phyloP scores from a whole-genome alignment of 768 basidiomycete genomes.

The Termitomyces sp. region DNA sequence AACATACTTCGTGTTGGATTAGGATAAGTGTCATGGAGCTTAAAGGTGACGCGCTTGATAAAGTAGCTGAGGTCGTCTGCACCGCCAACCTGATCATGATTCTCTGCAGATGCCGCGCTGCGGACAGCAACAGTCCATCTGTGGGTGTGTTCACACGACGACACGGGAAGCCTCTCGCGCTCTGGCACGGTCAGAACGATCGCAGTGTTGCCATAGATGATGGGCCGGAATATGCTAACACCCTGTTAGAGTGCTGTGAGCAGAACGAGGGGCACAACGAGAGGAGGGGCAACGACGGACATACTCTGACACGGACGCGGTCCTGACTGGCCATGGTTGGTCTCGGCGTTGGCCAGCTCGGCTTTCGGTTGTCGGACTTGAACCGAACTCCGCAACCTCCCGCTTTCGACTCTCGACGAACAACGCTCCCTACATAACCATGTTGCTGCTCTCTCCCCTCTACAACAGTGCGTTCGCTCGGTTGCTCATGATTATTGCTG shows the following conservation, averaged over 20 bases:
- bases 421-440: conserved; percentile 28
- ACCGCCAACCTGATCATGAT: conserved; percentile 80
- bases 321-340: conserved; percentile 49
- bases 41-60: conserved; percentile 96
- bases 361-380: conserved; percentile 27
- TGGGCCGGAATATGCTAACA: conserved; percentile 80
- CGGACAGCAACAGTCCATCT: conserved; percentile 96
- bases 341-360: conserved; percentile 32
- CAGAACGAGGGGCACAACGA: conserved; percentile 12
- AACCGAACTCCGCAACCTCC: conserved; percentile 46
- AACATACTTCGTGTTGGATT: conserved; percentile 84
- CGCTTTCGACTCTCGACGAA: conserved; percentile 25
- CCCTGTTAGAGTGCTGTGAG: conserved; percentile 50
- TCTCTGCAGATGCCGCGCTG: conserved; percentile 74
- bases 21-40: conserved; percentile 93
- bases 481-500: not conserved
- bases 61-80: conserved; percentile 90
- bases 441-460: conserved; percentile 55
- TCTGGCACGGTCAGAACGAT: conserved; percentile 74
- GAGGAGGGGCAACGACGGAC: conserved; percentile 30
- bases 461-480: conserved; percentile 56
- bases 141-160: conserved; percentile 82
- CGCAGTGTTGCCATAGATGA: conserved; percentile 96
- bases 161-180: conserved; percentile 40
- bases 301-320: conserved; percentile 77